Conservation (phyloP, 2,329 filamentous ascomycete species). For the Ceratocystis ficicola region DNA sequence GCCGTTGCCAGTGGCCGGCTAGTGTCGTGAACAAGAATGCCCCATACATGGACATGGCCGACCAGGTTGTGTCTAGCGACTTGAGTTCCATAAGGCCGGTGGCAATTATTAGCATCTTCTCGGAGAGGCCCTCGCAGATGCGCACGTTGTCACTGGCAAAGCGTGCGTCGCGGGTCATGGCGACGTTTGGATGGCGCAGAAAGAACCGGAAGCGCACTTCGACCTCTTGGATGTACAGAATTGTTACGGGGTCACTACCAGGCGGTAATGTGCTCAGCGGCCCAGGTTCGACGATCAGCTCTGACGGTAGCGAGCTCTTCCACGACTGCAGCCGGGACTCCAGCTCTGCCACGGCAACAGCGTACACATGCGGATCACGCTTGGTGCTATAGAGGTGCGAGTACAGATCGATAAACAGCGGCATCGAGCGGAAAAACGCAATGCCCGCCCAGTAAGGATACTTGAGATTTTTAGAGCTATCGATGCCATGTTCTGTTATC, state of each 20-base stretch:
- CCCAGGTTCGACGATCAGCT: slow-evolving; percentile 37
- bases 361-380: slow-evolving; percentile 50
- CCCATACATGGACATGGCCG: slow-evolving; percentile 58
- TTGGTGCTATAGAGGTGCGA: slow-evolving; percentile 62
- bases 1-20: slow-evolving; percentile 55
- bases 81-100: slow-evolving; percentile 50
- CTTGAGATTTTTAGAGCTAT: slow-evolving; percentile 37
- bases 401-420: slow-evolving; percentile 61
- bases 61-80: slow-evolving; percentile 67
- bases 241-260: slow-evolving; percentile 33
- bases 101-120: slow-evolving; percentile 50
- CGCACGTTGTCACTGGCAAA: slow-evolving; percentile 50
- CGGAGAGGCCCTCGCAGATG: slow-evolving; percentile 54
- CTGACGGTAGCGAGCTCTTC: slow-evolving; percentile 50
- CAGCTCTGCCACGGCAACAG: slow-evolving; percentile 49
- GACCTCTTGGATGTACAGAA: slow-evolving; percentile 43
- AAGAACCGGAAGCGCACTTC: slow-evolving; percentile 47
- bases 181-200: slow-evolving; percentile 49
- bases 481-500: slow-evolving; percentile 52
- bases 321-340: slow-evolving; percentile 53
- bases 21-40: slow-evolving; percentile 62
- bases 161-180: slow-evolving; percentile 41
- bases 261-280: not conserved
- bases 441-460: slow-evolving; percentile 59
- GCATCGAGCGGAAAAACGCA: slow-evolving; percentile 50